Percentiles rank a stretch among this genome's conserved stretches.
These are phyloP conservation scores for Daedalea quercina DNA, from an alignment of 768 basidiomycete species.

Conservation along the genomic window DNA sequence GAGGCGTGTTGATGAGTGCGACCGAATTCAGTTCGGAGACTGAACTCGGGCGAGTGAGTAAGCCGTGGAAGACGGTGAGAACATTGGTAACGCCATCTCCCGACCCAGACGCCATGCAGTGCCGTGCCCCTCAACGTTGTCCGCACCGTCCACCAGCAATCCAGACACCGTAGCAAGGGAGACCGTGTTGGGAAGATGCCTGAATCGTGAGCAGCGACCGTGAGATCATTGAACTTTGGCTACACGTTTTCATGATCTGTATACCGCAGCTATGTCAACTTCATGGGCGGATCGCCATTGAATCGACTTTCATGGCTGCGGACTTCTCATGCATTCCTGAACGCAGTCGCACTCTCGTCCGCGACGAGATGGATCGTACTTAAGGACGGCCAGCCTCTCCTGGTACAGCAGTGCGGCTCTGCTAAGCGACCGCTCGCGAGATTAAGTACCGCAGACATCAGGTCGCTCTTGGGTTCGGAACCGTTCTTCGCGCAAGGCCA, in stretches of 20 bases:
- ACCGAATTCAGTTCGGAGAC: too few relatives aligned
- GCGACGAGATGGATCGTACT: constrained; percentile 75
- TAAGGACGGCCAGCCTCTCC: constrained; percentile 64
- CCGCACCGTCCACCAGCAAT: background rate
- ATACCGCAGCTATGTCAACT: constrained; percentile 36
- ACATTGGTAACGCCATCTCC: too few relatives aligned
- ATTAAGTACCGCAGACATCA: constrained; percentile 56
- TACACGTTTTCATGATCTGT: background rate
- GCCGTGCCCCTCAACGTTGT: background rate
- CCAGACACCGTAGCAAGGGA: background rate
- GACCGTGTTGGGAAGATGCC: background rate
- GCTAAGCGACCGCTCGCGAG: constrained; percentile 39
- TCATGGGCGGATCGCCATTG: constrained; percentile 58
- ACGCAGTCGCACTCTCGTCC: constrained; percentile 53
- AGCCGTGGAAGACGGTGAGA: too few relatives aligned
- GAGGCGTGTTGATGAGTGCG: too few relatives aligned
- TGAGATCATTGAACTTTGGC: background rate
- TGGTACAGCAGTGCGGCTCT: constrained; percentile 28
- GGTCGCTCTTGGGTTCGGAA: constrained; percentile 54
- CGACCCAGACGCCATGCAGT: too few relatives aligned
- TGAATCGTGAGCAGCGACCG: constrained; percentile 3
- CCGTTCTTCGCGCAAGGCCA: constrained; percentile 72
- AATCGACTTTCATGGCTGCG: constrained; percentile 83
- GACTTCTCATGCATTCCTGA: constrained; percentile 67
- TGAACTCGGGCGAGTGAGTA: too few relatives aligned